These are phyloP conservation scores for Colletotrichum incanum DNA, from an alignment of 2,329 filamentous ascomycete genomes.

Conservation along the genomic window DNA sequence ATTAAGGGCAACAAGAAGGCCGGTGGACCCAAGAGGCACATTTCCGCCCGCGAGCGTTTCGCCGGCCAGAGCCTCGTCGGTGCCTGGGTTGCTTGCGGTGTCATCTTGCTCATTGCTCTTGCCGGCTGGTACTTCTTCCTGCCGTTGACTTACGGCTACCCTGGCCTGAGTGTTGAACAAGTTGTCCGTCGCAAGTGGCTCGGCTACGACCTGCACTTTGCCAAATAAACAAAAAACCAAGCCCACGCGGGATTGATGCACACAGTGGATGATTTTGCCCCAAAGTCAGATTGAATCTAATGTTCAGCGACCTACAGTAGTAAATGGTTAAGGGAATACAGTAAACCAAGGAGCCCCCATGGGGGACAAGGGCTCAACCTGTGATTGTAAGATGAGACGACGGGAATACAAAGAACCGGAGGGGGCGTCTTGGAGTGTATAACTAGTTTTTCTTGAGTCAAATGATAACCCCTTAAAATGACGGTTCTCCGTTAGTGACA, in stretches of 20 bases:
- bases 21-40: conserved; percentile 68
- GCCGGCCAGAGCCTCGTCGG: conserved; percentile 82
- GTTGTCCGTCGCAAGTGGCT: conserved; percentile 94
- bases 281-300: conserved; percentile 21
- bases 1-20: conserved; percentile 64
- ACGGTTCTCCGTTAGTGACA: background rate
- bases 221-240: conserved; percentile 77
- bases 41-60: conserved; percentile 87
- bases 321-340: conserved; percentile 27
- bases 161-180: conserved; percentile 84
- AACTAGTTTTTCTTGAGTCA: conserved; percentile 40
- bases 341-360: conserved; percentile 8
- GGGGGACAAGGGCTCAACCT: background rate
- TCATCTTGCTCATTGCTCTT: conserved; percentile 78
- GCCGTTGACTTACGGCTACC: conserved; percentile 95
- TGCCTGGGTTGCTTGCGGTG: conserved; percentile 83
- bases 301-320: background rate
- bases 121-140: conserved; percentile 94
- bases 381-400: conserved; percentile 37
- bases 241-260: background rate
- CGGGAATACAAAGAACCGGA: conserved; percentile 15
- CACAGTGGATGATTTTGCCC: conserved; percentile 18
- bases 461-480: conserved; percentile 8
- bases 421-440: conserved; percentile 25
- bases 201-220: conserved; percentile 97